Evolutionary conservation across 805 yeast species (phyloP).

Genomic region (Candida nemodendra): DNA sequence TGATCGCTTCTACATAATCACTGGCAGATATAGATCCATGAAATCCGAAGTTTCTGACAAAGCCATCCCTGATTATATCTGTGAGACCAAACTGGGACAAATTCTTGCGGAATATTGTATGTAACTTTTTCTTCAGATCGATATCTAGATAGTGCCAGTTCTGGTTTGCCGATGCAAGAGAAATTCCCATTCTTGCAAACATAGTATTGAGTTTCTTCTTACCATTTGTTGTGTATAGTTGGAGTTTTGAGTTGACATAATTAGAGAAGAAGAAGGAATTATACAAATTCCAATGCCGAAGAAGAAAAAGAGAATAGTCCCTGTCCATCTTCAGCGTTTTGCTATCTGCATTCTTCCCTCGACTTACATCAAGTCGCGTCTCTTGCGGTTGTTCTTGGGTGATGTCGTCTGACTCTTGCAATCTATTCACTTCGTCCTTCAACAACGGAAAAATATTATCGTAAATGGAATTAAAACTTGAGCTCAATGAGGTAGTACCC

Average conservation of each 20-base stretch:
- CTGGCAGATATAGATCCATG: slow-evolving; percentile 86
- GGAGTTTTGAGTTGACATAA: slow-evolving; percentile 82
- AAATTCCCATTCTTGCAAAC: slow-evolving; percentile 96
- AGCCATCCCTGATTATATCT: slow-evolving; percentile 81
- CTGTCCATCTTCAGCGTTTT: slow-evolving; percentile 59
- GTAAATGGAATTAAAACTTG: slow-evolving; percentile 71
- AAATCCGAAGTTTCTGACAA: slow-evolving; percentile 81
- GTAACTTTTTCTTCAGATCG: slow-evolving; percentile 69
- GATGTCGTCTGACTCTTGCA: slow-evolving; percentile 38
- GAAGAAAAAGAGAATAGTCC: slow-evolving; percentile 80
- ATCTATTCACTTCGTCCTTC: slow-evolving; percentile 78
- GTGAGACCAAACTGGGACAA: slow-evolving; percentile 77
- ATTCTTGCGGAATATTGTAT: slow-evolving; percentile 65
- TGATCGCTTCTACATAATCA: slow-evolving; percentile 86
- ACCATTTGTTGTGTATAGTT: slow-evolving; percentile 91
- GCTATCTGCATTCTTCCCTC: slow-evolving; percentile 34
- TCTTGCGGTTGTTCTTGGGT: slow-evolving; percentile 8
- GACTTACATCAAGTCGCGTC: slow-evolving; percentile 16
- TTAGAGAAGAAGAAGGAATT: slow-evolving; percentile 90
- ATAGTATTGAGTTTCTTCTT: slow-evolving; percentile 79
- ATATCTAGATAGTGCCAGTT: slow-evolving; percentile 91
- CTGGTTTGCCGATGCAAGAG: slow-evolving; percentile 84
- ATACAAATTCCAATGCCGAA: slow-evolving; percentile 92
- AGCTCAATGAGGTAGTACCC: slow-evolving; percentile 82
- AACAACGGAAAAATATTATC: slow-evolving; percentile 68